Evolutionary conservation across 1,284 basidiomycete genomes (phyloP).

Genomic region (Cutaneotrichosporon sp.): DNA sequence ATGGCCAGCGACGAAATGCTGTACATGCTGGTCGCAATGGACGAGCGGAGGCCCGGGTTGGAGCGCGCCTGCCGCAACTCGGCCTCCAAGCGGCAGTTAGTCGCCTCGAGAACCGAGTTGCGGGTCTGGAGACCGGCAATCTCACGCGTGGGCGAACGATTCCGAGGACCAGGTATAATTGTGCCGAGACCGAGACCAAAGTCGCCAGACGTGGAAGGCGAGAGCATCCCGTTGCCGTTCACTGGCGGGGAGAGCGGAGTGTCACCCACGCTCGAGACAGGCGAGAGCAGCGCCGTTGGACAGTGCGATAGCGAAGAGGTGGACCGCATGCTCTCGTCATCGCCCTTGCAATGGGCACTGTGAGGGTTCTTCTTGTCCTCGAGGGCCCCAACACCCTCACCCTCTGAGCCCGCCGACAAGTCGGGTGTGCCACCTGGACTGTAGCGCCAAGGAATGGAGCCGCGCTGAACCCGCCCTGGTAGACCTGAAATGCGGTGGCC

Average conservation of each 20-base stretch:
- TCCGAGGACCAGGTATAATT: neutral
- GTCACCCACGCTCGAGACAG: neutral
- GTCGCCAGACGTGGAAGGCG: neutral
- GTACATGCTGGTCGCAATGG: neutral
- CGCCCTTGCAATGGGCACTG: neutral
- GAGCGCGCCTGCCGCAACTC: slow-evolving; percentile 3
- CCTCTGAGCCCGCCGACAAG: neutral
- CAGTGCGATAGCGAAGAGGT: slow-evolving; percentile 1
- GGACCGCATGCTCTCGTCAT: neutral
- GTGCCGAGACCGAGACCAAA: neutral
- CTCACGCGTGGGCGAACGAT: neutral
- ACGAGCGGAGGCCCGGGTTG: neutral
- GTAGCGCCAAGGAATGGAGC: neutral
- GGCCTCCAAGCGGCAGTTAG: slow-evolving; percentile 8
- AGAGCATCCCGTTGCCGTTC: neutral
- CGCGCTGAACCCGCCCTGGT: neutral
- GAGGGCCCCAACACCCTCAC: neutral
- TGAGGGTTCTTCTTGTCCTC: neutral
- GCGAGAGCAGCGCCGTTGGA: neutral
- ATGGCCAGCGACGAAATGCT: slow-evolving; percentile 1
- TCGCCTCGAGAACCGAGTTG: slow-evolving; percentile 10
- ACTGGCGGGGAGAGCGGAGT: neutral
- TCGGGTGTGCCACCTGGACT: neutral
- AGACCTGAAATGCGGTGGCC: neutral
- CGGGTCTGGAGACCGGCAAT: neutral